Evolutionary conservation across 1,284 basidiomycete genomes (phyloP), one percentile per base, ranked within the genome.

Genomic region (Xerocomus nothofagi): DNA sequence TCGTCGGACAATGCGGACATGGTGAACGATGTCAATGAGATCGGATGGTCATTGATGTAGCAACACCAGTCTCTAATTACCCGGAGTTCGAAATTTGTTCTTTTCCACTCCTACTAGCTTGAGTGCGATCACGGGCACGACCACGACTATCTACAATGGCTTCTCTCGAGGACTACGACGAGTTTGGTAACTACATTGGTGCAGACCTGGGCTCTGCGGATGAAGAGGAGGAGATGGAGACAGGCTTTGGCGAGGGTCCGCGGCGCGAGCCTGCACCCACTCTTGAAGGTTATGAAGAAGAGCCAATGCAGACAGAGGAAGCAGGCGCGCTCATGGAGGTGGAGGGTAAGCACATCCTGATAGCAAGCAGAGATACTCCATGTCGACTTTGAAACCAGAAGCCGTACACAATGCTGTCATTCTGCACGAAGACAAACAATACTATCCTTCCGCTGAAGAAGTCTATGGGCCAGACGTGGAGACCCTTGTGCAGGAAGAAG

Each of bases 401-500:
- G 84, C 86, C 39, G 68, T 78, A 33, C 86, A 90, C 56, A 93
- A 91, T 59, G 93, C 94, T 43, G 91, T 98, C 26, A 72, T 98
- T 39, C 75, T 98, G 48, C 96, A 99, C 64, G 97, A 99, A 69
- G 91, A 99, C 75, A 99, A 99, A 72, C 90, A 94, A 70, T 99
- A 99, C 73, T 99, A 99, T 67, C 93, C 93, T 8, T 88, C 88
- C 11, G 97, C 97, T 0, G 78, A 79, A 47, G 93, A 98, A 42
- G 85, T 96, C 1, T 99, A 99, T 67, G 97, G 96, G 8, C 79
- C 84, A 39, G 96, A 88, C 51, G 96, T 99, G 20, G 96, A 99
- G 73, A 91, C 96, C 1, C 73, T 99, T 62, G 97, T 99, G 2
- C 95, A 99, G 69, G 97, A 99, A 70, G 97, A 99, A 73, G 97